Conservation (phyloP, 257 asterid species). For the Marsdenia floribunda region DNA sequence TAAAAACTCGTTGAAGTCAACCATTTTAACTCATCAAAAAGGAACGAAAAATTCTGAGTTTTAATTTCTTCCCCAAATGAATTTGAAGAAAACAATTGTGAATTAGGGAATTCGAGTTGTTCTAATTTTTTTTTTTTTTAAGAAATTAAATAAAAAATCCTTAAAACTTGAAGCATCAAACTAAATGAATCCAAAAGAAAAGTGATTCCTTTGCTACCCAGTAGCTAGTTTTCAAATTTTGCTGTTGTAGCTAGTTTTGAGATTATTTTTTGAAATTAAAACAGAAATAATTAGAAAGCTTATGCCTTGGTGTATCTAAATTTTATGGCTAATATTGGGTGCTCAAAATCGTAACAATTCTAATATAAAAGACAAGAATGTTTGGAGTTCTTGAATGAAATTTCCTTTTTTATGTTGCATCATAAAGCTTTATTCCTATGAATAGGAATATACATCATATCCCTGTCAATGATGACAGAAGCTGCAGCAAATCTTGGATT, state of each 20-base stretch:
- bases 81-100: too few relatives aligned
- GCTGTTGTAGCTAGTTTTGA: not conserved
- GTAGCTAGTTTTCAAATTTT: not conserved
- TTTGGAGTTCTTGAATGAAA: not conserved
- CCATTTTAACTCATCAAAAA: too few relatives aligned
- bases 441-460: not conserved
- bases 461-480: slow-evolving; percentile 38
- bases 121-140: too few relatives aligned
- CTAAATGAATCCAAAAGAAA: too few relatives aligned
- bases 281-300: not conserved
- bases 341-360: not conserved
- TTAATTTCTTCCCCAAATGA: too few relatives aligned
- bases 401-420: not conserved
- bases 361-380: not conserved
- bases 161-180: too few relatives aligned
- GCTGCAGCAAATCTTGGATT: slow-evolving; percentile 67
- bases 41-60: too few relatives aligned
- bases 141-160: too few relatives aligned
- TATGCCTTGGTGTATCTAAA: not conserved
- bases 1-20: too few relatives aligned
- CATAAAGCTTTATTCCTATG: not conserved
- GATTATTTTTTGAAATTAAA: not conserved
- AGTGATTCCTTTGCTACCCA: too few relatives aligned
- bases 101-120: too few relatives aligned
- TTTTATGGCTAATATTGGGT: not conserved